Percentiles rank a stretch among this genome's conserved stretches.
Evolutionary conservation across 1,284 basidiomycete genomes (phyloP).

Genomic region (Ustilago trichophora): DNA sequence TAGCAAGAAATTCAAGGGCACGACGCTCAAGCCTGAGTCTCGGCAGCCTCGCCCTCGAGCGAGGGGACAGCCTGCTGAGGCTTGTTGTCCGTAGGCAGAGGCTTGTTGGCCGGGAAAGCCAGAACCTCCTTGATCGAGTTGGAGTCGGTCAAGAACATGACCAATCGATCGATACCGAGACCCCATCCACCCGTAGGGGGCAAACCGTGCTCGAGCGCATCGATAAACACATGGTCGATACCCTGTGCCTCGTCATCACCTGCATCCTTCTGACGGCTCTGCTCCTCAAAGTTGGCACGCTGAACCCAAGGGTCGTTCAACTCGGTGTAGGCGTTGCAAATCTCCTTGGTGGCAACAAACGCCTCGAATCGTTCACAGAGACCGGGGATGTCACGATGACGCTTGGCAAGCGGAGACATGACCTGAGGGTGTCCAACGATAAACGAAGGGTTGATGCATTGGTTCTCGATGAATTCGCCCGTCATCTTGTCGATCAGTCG

Average conservation of each 20-base stretch:
- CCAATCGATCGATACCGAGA: conserved; percentile 53
- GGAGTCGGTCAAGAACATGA: conserved; percentile 57
- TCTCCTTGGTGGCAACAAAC: conserved; percentile 98
- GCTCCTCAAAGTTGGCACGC: conserved; percentile 91
- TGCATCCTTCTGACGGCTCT: conserved; percentile 89
- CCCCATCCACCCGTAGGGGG: conserved; percentile 87
- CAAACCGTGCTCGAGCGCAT: conserved; percentile 91
- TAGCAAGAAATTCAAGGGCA: no score
- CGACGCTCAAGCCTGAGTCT: conserved; percentile 13
- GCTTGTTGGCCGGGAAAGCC: conserved; percentile 90
- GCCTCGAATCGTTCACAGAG: conserved; percentile 98
- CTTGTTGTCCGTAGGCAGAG: conserved; percentile 65
- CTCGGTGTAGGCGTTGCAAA: conserved; percentile 80
- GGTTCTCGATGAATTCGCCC: conserved; percentile 94
- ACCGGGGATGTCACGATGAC: conserved; percentile 70
- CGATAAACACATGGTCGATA: conserved; percentile 73
- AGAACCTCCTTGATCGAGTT: conserved; percentile 86
- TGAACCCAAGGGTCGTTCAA: conserved; percentile 78
- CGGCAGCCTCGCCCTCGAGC: conserved; percentile 19
- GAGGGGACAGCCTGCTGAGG: conserved; percentile 19
- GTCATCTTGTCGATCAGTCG: conserved; percentile 96
- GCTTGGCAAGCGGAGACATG: conserved; percentile 91
- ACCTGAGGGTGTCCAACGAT: conserved; percentile 97
- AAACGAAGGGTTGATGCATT: conserved; percentile 96
- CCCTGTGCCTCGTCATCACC: conserved; percentile 99